Percentiles rank a stretch among this genome's conserved stretches.
Conservation (phyloP, 768 basidiomycete genomes). For the Crepidotus variabilis region DNA sequence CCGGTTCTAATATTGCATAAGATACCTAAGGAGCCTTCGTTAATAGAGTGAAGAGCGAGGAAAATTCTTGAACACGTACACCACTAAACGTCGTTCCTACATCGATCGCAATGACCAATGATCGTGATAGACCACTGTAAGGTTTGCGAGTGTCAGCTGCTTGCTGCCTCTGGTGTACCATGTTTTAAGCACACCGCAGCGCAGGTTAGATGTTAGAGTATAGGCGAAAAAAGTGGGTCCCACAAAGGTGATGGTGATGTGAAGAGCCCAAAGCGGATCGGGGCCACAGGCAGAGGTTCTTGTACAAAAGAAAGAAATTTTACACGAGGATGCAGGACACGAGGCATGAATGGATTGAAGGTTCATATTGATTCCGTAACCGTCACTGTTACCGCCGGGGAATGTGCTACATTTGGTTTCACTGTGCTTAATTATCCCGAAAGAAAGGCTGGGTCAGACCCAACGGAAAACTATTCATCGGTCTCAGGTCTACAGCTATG, state of each 20-base stretch:
- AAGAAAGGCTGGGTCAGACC: not conserved
- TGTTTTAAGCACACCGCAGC: not conserved
- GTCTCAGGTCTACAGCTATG: not conserved
- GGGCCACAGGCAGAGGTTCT: constrained; percentile 5
- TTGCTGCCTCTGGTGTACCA: constrained; percentile 31
- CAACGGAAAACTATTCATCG: not conserved
- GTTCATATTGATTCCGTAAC: not conserved
- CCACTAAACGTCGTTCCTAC: constrained; percentile 83
- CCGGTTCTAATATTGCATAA: constrained; percentile 79
- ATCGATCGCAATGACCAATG: constrained; percentile 76
- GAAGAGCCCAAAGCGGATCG: constrained; percentile 1
- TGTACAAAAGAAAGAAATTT: constrained; percentile 19
- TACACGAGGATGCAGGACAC: constrained; percentile 18
- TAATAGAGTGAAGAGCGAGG: constrained; percentile 6
- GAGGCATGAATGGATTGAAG: constrained; percentile 9
- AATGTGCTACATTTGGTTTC: not conserved
- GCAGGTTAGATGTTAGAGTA: not conserved
- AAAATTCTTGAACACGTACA: constrained; percentile 30
- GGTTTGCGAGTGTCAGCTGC: constrained; percentile 69
- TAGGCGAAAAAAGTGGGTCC: not conserved
- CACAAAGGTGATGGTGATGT: constrained; percentile 5
- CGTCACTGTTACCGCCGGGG: not conserved
- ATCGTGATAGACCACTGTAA: constrained; percentile 57
- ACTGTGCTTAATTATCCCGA: not conserved
- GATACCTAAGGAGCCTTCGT: constrained; percentile 42